These are phyloP conservation scores for Diatrype stigma DNA, from an alignment of 2,329 filamentous ascomycete species.

Conservation along the genomic window DNA sequence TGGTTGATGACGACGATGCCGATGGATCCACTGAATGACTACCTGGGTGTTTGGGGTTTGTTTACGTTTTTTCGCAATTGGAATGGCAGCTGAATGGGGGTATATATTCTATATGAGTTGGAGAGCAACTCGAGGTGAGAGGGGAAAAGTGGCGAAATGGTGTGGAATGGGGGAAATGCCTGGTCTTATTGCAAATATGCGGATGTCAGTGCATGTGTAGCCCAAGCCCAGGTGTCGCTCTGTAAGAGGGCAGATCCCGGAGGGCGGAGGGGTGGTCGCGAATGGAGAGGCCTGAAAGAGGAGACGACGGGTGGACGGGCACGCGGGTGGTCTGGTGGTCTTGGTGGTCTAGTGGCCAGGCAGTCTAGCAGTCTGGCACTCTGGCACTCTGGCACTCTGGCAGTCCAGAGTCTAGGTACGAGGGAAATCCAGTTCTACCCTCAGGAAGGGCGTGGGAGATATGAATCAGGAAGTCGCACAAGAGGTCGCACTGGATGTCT, in stretches of 20 bases:
- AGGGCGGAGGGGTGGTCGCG: constrained; percentile 23
- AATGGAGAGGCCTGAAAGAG: constrained; percentile 19
- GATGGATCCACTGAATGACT: background rate
- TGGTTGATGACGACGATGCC: background rate
- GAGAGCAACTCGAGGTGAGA: constrained; percentile 15
- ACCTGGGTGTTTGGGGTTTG: constrained; percentile 14
- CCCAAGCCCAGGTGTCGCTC: constrained; percentile 1
- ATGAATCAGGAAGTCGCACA: too few relatives aligned
- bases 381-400: too few relatives aligned
- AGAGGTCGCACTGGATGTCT: background rate
- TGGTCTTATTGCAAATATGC: constrained; percentile 28
- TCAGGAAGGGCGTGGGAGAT: too few relatives aligned
- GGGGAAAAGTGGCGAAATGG: constrained; percentile 27
- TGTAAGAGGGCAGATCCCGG: constrained; percentile 7
- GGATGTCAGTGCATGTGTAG: constrained; percentile 3
- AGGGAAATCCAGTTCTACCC: too few relatives aligned
- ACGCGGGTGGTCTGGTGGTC: background rate
- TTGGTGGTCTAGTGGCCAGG: background rate
- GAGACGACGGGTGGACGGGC: constrained; percentile 11
- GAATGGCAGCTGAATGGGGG: background rate
- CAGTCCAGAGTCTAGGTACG: too few relatives aligned
- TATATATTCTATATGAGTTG: constrained; percentile 8
- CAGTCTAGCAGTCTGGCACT: too few relatives aligned
- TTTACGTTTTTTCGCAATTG: constrained; percentile 22
- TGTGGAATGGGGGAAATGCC: constrained; percentile 20